Conservation (phyloP, 2,329 filamentous ascomycete species). For the Aspergillus felis region DNA sequence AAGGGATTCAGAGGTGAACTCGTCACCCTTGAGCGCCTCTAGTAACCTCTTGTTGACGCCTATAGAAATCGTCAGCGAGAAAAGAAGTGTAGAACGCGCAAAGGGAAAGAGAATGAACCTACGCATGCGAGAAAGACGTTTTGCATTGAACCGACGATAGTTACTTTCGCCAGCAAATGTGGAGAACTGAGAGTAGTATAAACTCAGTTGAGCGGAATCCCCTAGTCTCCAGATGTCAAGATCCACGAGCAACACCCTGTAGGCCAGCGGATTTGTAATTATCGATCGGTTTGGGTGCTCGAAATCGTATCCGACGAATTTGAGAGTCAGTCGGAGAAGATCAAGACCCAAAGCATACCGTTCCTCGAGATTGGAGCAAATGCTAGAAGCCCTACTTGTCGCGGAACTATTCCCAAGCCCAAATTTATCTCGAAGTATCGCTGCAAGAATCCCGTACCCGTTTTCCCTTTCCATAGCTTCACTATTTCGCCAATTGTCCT, state of each 20-base stretch:
- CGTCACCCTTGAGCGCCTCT: conserved; percentile 84
- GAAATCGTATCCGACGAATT: conserved; percentile 85
- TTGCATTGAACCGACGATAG: conserved; percentile 86
- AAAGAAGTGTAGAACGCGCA: neutral
- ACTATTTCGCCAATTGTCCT: conserved; percentile 93
- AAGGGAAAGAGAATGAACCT: conserved; percentile 38
- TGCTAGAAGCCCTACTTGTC: conserved; percentile 43
- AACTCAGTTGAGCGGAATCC: conserved; percentile 69
- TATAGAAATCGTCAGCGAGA: conserved; percentile 35
- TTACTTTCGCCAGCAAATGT: conserved; percentile 88
- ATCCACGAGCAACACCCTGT: conserved; percentile 86
- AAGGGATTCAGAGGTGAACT: conserved; percentile 67
- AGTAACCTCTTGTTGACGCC: conserved; percentile 86
- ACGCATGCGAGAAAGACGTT: conserved; percentile 86
- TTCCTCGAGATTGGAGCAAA: conserved; percentile 40
- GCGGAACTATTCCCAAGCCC: conserved; percentile 26
- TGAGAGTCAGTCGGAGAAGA: conserved; percentile 71
- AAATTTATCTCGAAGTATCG: conserved; percentile 79
- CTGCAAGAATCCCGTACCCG: conserved; percentile 82
- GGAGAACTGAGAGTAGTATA: conserved; percentile 91
- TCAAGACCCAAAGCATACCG: conserved; percentile 52
- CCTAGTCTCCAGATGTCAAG: conserved; percentile 88
- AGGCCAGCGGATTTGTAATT: conserved; percentile 92
- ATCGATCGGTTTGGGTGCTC: conserved; percentile 79
- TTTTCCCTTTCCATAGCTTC: conserved; percentile 97